A percentile compares a stretch with the other conserved stretches of the same genome.
Conservation (phyloP, 345 rosid genomes). For the Hirschfeldia incana region DNA sequence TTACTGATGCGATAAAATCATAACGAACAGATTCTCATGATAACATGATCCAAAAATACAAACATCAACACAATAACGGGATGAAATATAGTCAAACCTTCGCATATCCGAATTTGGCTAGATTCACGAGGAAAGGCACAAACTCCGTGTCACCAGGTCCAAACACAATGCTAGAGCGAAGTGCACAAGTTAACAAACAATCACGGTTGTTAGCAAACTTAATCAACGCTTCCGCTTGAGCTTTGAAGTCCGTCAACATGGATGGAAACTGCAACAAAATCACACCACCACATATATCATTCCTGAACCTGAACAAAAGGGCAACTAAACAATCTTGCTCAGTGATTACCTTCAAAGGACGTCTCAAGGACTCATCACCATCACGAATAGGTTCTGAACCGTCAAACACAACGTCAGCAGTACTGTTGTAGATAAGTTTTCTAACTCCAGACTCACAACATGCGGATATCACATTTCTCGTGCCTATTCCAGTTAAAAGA, state of each 20-base stretch:
- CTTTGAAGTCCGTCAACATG: constrained; percentile 72
- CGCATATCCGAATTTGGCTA: constrained; percentile 78
- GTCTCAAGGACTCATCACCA: constrained; percentile 69
- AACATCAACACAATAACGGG: too few relatives aligned
- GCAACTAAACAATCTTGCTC: constrained; percentile 4
- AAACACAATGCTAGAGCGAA: constrained; percentile 88
- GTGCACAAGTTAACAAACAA: constrained; percentile 85
- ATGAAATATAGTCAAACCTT: constrained; percentile 51
- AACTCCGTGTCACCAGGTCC: constrained; percentile 80
- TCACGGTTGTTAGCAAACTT: constrained; percentile 69
- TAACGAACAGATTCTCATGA: background rate
- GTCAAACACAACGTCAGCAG: constrained; percentile 83
- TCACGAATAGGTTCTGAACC: constrained; percentile 64
- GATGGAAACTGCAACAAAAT: constrained; percentile 59
- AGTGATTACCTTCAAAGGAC: constrained; percentile 59
- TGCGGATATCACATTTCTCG: constrained; percentile 73
- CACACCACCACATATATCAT: constrained; percentile 28
- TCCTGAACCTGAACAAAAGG: constrained; percentile 4
- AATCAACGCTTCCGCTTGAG: constrained; percentile 86
- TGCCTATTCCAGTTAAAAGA: constrained; percentile 49
- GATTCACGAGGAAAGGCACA: constrained; percentile 56
- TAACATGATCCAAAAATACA: background rate
- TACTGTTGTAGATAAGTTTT: constrained; percentile 74
- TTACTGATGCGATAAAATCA: constrained; percentile 7
- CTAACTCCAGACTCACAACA: constrained; percentile 82